A percentile compares a stretch with the other conserved stretches of the same genome.
These are phyloP conservation scores for Silene latifolia DNA, from an alignment of 148 eudicot genomes.

Conservation along the genomic window DNA sequence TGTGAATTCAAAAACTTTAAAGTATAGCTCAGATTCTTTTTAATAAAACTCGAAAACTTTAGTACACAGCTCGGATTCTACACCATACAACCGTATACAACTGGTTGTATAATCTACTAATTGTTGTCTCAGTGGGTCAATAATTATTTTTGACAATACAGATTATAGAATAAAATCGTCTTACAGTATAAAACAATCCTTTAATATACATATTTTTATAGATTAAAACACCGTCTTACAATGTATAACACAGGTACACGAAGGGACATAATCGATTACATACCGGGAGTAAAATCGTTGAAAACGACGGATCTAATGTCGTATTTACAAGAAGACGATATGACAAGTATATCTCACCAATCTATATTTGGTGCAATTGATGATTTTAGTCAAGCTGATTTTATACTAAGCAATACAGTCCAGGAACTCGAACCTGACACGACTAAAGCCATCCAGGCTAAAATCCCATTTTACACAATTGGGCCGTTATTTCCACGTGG, in stretches of 20 bases:
- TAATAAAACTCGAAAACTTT: no score
- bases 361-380: slow-evolving; percentile 30
- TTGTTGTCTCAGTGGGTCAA: no score
- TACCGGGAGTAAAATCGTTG: slow-evolving; percentile 60
- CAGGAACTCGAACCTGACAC: slow-evolving; percentile 31
- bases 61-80: no score
- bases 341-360: slow-evolving; percentile 39
- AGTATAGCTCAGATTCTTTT: no score
- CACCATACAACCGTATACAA: no score
- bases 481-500: slow-evolving; percentile 55
- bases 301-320: slow-evolving; percentile 62
- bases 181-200: no score
- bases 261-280: slow-evolving; percentile 49
- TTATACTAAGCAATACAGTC: slow-evolving; percentile 29
- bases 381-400: slow-evolving; percentile 31
- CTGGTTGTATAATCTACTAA: no score
- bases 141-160: no score
- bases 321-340: slow-evolving; percentile 40
- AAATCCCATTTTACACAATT: slow-evolving; percentile 32
- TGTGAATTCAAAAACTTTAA: no score
- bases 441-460: slow-evolving; percentile 30
- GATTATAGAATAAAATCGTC: no score
- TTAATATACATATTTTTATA: no score
- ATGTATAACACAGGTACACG: slow-evolving; percentile 37
- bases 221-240: no score